Evolutionary conservation across 257 asterid species (phyloP), one percentile per base, ranked within the genome.

Genomic region (Vinca minor): DNA sequence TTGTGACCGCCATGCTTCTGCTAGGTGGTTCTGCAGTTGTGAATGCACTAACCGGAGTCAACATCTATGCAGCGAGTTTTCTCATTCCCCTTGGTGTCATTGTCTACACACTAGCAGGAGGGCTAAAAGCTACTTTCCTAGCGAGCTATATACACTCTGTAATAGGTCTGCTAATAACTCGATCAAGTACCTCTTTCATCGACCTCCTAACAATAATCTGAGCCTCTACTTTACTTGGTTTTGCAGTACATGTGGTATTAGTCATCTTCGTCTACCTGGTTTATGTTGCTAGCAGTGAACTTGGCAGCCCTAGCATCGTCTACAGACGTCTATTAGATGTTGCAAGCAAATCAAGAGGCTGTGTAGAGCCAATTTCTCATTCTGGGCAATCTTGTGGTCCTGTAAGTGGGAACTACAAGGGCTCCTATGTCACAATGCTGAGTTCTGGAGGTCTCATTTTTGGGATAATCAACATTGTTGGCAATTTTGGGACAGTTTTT

Each of bases 11-110:
- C 62, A 91, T 91, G 98, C 85, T 91, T 58, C 94, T 91, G 48
- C 98, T 91, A 7, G 96, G 98, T 26, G 98, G 98, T 47, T 91
- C 98, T 1, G 95, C 96, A 4, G 95, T 91, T 0, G 96, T 88
- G 69, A 91, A 77, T 72, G 98, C 96, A 26, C 91, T 91, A 41
- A 88, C 98, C 0, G 95, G 90, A n/a, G 96, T 91, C 36, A 82
- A 91, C 69, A 84, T 91, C 44, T 91, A 91, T 23, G 96, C 95
- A 28, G 98, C 98, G 5, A 91, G 98, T 69, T 91, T 91, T 31
- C 91, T 91, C 63, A 91, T 88, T 31, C 96, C 98, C 28, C 91
- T 91, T 1, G 98, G 98, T 28, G 96, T 91, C 8, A 66, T 88
- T 28, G 83, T 86, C 32, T 91, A 91, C 82, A 91, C 98, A 11